Conservation (phyloP, 2,329 filamentous ascomycete genomes). For the Ilyonectria mors-panacis region DNA sequence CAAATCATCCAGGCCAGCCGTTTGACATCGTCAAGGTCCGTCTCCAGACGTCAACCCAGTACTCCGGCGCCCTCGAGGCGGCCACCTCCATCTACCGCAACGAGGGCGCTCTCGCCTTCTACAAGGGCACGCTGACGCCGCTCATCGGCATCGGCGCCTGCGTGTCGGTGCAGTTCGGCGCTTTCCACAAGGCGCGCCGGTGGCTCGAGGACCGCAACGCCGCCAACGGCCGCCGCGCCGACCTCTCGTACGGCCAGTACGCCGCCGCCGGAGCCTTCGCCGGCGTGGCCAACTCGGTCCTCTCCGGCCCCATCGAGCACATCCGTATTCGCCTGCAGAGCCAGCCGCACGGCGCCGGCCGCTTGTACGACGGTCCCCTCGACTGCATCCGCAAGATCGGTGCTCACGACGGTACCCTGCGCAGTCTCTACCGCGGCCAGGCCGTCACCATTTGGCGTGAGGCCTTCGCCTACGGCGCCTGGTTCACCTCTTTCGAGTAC, state of each 20-base stretch:
- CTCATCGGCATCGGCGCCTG: conserved; percentile 97
- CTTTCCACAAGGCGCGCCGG: conserved; percentile 92
- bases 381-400: conserved; percentile 93
- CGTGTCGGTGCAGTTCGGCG: conserved; percentile 98
- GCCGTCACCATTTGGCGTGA: conserved; percentile 90
- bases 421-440: conserved; percentile 88
- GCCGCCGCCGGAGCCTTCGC: conserved; percentile 93
- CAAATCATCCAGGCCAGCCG: conserved; percentile 70
- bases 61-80: conserved; percentile 84
- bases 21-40: conserved; percentile 98
- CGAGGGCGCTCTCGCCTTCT: conserved; percentile 93
- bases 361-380: conserved; percentile 86
- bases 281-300: conserved; percentile 88
- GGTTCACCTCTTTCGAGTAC: conserved; percentile 96
- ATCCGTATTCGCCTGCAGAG: conserved; percentile 96
- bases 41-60: conserved; percentile 88
- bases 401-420: conserved; percentile 73
- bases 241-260: conserved; percentile 87
- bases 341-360: conserved; percentile 87
- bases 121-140: conserved; percentile 97
- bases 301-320: conserved; percentile 96
- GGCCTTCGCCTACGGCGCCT: conserved; percentile 93
- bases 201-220: conserved; percentile 85
- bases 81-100: conserved; percentile 88
- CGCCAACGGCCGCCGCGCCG: conserved; percentile 65